Percentiles rank a stretch among this genome's conserved stretches.
Evolutionary conservation across 2,329 filamentous ascomycete genomes (phyloP).

Genomic region (Arthrobotrys pseudoclavata): DNA sequence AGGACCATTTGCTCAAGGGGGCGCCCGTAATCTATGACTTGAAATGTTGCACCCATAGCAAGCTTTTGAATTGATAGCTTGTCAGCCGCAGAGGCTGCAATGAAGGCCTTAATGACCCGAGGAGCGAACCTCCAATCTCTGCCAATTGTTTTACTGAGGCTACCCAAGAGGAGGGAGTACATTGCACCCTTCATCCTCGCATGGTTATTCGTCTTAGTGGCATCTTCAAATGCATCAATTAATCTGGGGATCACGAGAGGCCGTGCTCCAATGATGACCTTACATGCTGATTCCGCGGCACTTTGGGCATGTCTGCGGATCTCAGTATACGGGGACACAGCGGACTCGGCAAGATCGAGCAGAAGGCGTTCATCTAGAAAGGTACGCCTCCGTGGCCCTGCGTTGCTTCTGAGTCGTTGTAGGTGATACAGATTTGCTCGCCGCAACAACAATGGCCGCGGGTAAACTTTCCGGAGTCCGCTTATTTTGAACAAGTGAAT

Average conservation of each 20-base stretch:
- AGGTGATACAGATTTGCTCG: constrained; percentile 95
- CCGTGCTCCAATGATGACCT: constrained; percentile 87
- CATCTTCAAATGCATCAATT: constrained; percentile 80
- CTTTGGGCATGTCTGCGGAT: constrained; percentile 94
- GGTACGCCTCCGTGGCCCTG: constrained; percentile 86
- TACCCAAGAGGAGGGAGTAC: constrained; percentile 90
- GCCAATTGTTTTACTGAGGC: constrained; percentile 85
- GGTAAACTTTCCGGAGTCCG: constrained; percentile 91
- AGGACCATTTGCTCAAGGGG: constrained; percentile 88
- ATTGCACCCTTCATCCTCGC: constrained; percentile 94
- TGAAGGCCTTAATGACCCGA: constrained; percentile 88
- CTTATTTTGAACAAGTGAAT: constrained; percentile 94
- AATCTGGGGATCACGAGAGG: constrained; percentile 91
- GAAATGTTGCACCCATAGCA: constrained; percentile 83
- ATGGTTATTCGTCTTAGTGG: constrained; percentile 83
- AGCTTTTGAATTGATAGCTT: constrained; percentile 95
- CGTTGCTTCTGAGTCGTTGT: constrained; percentile 93
- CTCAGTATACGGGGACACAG: constrained; percentile 91
- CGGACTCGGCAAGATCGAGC: constrained; percentile 88
- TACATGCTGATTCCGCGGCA: constrained; percentile 91
- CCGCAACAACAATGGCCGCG: constrained; percentile 89
- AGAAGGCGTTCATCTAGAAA: constrained; percentile 88
- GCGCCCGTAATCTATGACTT: constrained; percentile 91
- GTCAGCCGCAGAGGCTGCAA: constrained; percentile 88
- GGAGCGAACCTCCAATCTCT: constrained; percentile 97